Evolutionary conservation across 805 yeast species (phyloP), one percentile per base, ranked within the genome.

Genomic region (Candida fluviatilis): DNA sequence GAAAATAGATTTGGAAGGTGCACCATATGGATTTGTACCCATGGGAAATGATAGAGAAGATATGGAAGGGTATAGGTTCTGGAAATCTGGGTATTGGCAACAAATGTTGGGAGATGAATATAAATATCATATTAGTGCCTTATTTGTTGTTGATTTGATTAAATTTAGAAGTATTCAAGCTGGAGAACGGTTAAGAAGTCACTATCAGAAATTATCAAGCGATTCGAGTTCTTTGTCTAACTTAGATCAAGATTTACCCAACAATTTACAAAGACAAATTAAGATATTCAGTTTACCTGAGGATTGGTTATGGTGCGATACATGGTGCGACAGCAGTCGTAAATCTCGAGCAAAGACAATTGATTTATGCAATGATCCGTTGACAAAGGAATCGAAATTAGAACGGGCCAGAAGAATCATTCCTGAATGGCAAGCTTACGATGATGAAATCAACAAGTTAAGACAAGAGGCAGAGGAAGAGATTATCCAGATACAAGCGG

Each of bases 31-130:
- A 1, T 87, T 75, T 55, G 77, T 87, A 0, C 96, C 95, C 28
- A 84, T 82, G 96, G 80, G 90, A 47, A 91, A 85, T 36, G 81
- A 89, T 0, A 66, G 91, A 35, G 59, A 60, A 18, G 95, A 84
- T 48, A 83, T 82, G 82, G 91, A 84, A 54, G 95, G 91, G 0
- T 86, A 72, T 57, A 59, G 93, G 46, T 93, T 91, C 62, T 93
- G 98, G 99, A 83, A 88, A 51, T 76, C 78, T 44, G 98, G 97
- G 0, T 91, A 87, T 58, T 91, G 99, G 99, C 65, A 76, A 41
- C 69, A 71, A 3, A 70, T 73, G 18, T 64, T 91, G 31, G 76
- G 73, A 25, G 73, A 78, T 29, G 71, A 72, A 7, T 64, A 69
- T 24, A 82, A 78, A 40, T 84, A 88, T 57, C 95, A 89, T 50